Percentiles rank a stretch among this genome's conserved stretches.
Conservation (phyloP, 2,329 filamentous ascomycete genomes). For the Penicillium sp. region DNA sequence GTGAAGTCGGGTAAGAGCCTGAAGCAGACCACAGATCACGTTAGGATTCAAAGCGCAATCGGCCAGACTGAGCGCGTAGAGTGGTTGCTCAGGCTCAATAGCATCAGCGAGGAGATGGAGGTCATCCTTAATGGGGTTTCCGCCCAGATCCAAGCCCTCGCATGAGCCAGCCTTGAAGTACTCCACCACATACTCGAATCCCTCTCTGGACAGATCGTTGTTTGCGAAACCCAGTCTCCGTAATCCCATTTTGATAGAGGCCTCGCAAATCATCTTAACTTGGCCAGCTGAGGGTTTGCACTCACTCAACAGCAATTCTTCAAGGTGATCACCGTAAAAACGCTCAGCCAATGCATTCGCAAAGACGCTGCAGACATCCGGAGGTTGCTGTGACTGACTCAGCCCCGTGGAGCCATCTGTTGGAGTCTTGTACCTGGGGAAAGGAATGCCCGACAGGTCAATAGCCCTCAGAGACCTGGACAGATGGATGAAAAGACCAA, state of each 20-base stretch:
- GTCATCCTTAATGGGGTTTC: conserved; percentile 64
- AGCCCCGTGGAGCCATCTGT: conserved; percentile 21
- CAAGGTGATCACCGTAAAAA: conserved; percentile 67
- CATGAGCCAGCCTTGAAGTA: conserved; percentile 74
- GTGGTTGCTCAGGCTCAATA: conserved; percentile 46
- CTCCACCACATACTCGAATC: conserved; percentile 67
- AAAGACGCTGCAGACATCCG: conserved; percentile 62
- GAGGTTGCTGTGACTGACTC: conserved; percentile 13
- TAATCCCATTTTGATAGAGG: conserved; percentile 70
- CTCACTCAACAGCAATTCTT: conserved; percentile 77
- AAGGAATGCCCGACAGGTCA: conserved; percentile 78
- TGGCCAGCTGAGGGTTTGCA: conserved; percentile 67
- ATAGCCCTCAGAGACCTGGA: conserved; percentile 79
- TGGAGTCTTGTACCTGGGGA: conserved; percentile 51
- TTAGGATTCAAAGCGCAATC: conserved; percentile 74
- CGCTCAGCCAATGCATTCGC: conserved; percentile 71
- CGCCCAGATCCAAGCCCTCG: conserved; percentile 81
- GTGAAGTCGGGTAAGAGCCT: conserved; percentile 62
- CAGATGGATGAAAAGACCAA: conserved; percentile 84
- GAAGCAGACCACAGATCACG: conserved; percentile 68
- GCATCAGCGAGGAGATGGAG: conserved; percentile 40
- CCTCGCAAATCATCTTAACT: conserved; percentile 72
- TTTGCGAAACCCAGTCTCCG: conserved; percentile 75
- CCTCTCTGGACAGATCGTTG: conserved; percentile 69
- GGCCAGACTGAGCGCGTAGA: conserved; percentile 80